Evolutionary conservation across 345 rosid genomes (phyloP).

Genomic region (Euphorbia pulcherrima): DNA sequence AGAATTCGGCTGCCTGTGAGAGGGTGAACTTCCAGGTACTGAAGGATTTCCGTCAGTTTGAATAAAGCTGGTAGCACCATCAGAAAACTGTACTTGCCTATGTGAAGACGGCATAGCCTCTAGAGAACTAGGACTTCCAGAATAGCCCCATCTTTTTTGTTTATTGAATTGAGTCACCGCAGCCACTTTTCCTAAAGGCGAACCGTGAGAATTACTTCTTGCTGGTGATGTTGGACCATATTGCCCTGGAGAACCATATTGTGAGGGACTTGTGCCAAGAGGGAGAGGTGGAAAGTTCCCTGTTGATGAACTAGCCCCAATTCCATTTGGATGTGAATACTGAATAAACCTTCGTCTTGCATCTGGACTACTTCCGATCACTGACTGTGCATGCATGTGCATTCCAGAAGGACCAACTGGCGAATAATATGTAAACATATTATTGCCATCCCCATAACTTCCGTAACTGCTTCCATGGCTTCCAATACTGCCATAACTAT

Average conservation of each 20-base stretch:
- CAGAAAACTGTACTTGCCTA: conserved; percentile 73
- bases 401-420: conserved; percentile 85
- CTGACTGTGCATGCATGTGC: conserved; percentile 63
- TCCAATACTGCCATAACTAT: conserved; percentile 93
- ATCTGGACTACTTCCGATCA: conserved; percentile 93
- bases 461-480: conserved; percentile 94
- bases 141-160: conserved; percentile 70
- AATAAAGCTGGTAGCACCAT: too few species aligned
- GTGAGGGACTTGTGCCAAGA: conserved; percentile 95
- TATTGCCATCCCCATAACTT: conserved; percentile 75
- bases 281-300: conserved; percentile 89
- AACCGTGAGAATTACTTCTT: conserved; percentile 82
- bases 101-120: conserved; percentile 52
- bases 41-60: conserved; percentile 60
- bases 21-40: conserved; percentile 42
- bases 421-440: conserved; percentile 80
- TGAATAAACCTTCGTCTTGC: conserved; percentile 72
- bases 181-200: conserved; percentile 85
- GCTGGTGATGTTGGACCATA: conserved; percentile 95
- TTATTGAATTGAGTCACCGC: conserved; percentile 73
- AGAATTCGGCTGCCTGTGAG: conserved; percentile 51
- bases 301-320: conserved; percentile 88
- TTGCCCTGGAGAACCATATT: conserved; percentile 90
- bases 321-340: conserved; percentile 74
- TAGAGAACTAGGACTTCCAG: conserved; percentile 69